These are phyloP conservation scores for Fusarium miscanthi DNA, from an alignment of 2,329 filamentous ascomycete species.

Conservation along the genomic window DNA sequence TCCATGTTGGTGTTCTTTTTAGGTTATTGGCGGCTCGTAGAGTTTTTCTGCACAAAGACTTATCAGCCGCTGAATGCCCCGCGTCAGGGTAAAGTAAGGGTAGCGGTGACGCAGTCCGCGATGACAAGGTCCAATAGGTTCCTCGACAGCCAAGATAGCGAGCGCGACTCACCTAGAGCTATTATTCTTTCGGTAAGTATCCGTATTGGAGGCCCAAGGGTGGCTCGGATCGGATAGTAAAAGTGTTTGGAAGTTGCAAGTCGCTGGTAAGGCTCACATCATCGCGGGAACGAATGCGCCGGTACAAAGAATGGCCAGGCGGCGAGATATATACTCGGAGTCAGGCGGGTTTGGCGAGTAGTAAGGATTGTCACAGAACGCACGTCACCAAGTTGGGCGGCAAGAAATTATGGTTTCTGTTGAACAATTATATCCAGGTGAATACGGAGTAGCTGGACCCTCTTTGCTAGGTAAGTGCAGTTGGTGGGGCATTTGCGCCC, in stretches of 20 bases:
- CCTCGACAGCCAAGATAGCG: constrained; percentile 2
- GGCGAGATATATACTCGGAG: constrained; percentile 17
- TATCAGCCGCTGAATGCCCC: constrained; percentile 38
- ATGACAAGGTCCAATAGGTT: constrained; percentile 12
- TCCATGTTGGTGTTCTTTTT: constrained; percentile 69
- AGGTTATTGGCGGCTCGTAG: constrained; percentile 41
- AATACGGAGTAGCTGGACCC: constrained; percentile 33
- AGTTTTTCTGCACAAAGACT: constrained; percentile 41
- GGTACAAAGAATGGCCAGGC: constrained; percentile 28
- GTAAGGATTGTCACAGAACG: constrained; percentile 11
- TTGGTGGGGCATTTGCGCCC: constrained; percentile 56
- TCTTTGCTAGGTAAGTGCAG: constrained; percentile 44
- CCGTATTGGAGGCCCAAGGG: constrained; percentile 39
- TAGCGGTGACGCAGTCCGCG: constrained; percentile 31
- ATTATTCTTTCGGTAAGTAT: constrained; percentile 38
- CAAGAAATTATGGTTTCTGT: constrained; percentile 42
- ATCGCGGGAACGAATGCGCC: constrained; percentile 50
- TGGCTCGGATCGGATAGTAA: constrained; percentile 44
- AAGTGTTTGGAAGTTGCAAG: constrained; percentile 47
- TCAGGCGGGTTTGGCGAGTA: constrained; percentile 1
- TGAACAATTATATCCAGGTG: constrained; percentile 45
- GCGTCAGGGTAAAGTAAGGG: constrained; percentile 30
- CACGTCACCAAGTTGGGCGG: constrained; percentile 21
- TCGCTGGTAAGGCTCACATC: constrained; percentile 52
- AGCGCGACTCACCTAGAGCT: constrained; percentile 44